Percentiles rank a stretch among this genome's conserved stretches.
Conservation (phyloP, 148 eudicot species). For the Chenopodium suecicum region DNA sequence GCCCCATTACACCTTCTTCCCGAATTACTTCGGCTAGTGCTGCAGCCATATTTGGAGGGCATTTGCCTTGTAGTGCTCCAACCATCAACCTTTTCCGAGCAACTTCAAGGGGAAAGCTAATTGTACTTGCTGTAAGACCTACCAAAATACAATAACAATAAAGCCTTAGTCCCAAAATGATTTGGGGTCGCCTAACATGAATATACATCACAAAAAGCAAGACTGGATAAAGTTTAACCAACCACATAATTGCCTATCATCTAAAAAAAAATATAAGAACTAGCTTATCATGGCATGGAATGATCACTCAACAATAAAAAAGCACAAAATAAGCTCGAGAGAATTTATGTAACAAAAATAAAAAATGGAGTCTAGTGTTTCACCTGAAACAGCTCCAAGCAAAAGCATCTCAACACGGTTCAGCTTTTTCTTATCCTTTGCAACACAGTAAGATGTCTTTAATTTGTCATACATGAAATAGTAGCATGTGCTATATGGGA, state of each 20-base stretch:
- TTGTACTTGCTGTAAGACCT: constrained; percentile 95
- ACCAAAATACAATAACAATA: neutral
- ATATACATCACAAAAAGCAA: neutral
- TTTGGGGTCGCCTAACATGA: too few species aligned
- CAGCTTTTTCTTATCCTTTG: constrained; percentile 68
- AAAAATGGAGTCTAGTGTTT: constrained; percentile 7
- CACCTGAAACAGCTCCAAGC: constrained; percentile 92
- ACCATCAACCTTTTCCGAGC: constrained; percentile 96
- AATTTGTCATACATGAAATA: constrained; percentile 93
- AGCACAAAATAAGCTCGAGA: neutral
- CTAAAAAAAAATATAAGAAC: too few species aligned
- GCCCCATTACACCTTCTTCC: constrained; percentile 69
- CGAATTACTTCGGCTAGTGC: constrained; percentile 79
- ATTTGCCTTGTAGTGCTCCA: constrained; percentile 80
- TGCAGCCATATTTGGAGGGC: constrained; percentile 94
- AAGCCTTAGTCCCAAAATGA: too few species aligned
- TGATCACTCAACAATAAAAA: neutral
- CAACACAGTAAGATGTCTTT: constrained; percentile 69
- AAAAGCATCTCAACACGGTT: constrained; percentile 89
- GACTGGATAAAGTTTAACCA: neutral
- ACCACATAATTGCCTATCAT: neutral
- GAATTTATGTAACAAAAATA: neutral
- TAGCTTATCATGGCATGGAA: neutral
- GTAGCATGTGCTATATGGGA: constrained; percentile 95
- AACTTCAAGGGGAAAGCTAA: constrained; percentile 92